Evolutionary conservation across 805 yeast genomes (phyloP).

Genomic region (Scheffersomyces coipomensis): DNA sequence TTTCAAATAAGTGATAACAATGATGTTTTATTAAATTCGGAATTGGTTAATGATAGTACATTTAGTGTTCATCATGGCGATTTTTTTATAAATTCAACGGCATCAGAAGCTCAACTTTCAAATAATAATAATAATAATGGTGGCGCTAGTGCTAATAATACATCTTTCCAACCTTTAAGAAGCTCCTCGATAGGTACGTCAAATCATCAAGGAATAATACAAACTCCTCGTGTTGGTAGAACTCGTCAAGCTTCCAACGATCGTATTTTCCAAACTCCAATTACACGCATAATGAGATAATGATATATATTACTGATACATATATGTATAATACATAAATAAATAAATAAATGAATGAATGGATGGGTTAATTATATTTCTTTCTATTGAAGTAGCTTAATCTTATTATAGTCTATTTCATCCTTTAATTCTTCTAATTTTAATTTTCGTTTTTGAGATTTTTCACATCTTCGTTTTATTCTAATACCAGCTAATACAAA

Average conservation of each 20-base stretch:
- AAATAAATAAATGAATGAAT: background rate
- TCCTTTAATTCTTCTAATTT: conserved; percentile 25
- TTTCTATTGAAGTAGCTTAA: conserved; percentile 3
- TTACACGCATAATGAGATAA: conserved; percentile 34
- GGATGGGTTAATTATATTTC: background rate
- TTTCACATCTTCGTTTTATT: conserved; percentile 26
- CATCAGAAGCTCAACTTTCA: conserved; percentile 22
- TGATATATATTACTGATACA: no score
- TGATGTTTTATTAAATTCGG: conserved; percentile 7
- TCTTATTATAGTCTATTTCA: conserved; percentile 29
- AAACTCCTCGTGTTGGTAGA: conserved; percentile 39
- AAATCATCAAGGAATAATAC: conserved; percentile 15
- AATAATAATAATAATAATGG: conserved; percentile 11
- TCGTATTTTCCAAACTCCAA: conserved; percentile 41
- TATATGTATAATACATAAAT: no score
- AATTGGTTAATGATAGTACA: conserved; percentile 1
- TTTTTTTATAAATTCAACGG: conserved; percentile 29
- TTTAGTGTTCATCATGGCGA: conserved; percentile 25
- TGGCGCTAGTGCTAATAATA: conserved; percentile 3
- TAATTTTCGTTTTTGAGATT: conserved; percentile 22
- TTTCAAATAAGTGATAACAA: conserved; percentile 14
- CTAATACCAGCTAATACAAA: conserved; percentile 37
- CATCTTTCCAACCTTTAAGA: background rate
- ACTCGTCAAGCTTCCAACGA: conserved; percentile 39
- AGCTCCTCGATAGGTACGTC: background rate